Evolutionary conservation across 1,139 yeast species (phyloP).

Genomic region (Yamadazyma pseudoaaseri): DNA sequence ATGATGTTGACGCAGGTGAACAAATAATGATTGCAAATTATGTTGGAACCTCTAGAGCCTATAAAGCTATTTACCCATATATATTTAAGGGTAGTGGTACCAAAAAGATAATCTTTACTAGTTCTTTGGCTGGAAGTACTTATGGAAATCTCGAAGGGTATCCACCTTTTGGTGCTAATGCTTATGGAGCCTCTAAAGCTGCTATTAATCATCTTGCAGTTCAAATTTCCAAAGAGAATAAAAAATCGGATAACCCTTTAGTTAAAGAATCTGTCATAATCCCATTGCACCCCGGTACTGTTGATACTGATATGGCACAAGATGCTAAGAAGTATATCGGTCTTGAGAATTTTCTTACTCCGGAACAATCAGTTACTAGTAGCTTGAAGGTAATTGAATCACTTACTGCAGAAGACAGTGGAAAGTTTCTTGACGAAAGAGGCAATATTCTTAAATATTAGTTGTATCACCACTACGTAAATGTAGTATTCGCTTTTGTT

Average conservation of each 20-base stretch:
- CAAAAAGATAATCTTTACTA: constrained; percentile 9
- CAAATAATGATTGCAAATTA: constrained; percentile 8
- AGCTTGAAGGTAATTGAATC: constrained; percentile 1
- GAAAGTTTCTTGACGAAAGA: constrained; percentile 4
- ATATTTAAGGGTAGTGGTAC: constrained; percentile 8
- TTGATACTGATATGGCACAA: constrained; percentile 10
- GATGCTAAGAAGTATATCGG: too few relatives aligned
- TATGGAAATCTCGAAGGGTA: too few relatives aligned
- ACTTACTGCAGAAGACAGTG: constrained; percentile 2
- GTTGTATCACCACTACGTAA: too few relatives aligned
- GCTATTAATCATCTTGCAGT: constrained; percentile 6
- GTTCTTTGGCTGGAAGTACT: constrained; percentile 5
- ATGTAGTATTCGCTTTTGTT: too few relatives aligned
- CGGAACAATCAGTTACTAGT: constrained; percentile 3
- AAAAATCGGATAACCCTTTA: constrained; percentile 1
- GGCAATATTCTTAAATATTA: too few relatives aligned
- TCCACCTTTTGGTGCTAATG: constrained; percentile 3
- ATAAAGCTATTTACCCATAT: constrained; percentile 12
- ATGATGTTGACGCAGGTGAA: constrained; percentile 8
- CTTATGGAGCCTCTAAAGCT: constrained; percentile 10
- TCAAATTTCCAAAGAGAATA: constrained; percentile 7
- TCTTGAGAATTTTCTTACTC: too few relatives aligned
- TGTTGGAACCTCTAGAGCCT: constrained; percentile 12
- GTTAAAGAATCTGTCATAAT: constrained; percentile 10
- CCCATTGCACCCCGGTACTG: constrained; percentile 12